phyloP scores from a whole-genome alignment of 2,329 filamentous ascomycete genomes.

The Xylariaceae sp. region DNA sequence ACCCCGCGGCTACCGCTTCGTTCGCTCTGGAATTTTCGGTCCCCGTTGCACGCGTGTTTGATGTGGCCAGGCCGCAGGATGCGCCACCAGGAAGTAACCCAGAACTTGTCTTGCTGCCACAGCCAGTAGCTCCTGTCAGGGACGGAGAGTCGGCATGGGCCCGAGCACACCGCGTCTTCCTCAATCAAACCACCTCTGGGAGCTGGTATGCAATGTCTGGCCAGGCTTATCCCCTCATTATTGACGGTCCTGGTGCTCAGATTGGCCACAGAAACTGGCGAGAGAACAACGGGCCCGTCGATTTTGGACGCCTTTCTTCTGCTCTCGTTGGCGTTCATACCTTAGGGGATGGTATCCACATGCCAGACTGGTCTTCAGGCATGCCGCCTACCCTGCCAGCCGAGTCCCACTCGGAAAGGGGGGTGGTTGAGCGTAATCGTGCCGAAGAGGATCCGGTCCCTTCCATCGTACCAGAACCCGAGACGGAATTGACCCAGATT shows the following conservation, averaged over 20 bases:
- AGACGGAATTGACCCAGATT: conserved; percentile 37
- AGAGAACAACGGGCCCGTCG: conserved; percentile 34
- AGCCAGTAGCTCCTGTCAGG: conserved; percentile 62
- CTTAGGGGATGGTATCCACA: conserved; percentile 41
- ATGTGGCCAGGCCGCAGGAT: conserved; percentile 70
- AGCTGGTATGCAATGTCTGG: conserved; percentile 95
- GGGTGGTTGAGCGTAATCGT: conserved; percentile 14
- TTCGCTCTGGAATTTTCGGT: conserved; percentile 67
- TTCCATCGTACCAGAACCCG: conserved; percentile 22
- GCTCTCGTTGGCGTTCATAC: conserved; percentile 68
- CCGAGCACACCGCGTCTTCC: conserved; percentile 64
- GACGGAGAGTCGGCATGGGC: conserved; percentile 46
- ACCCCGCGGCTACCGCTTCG: conserved; percentile 51
- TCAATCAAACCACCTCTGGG: conserved; percentile 81
- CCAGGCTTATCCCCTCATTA: conserved; percentile 75
- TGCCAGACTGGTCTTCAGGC: conserved; percentile 33
- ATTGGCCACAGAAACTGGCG: conserved; percentile 44
- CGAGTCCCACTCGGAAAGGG: conserved; percentile 18
- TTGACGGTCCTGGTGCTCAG: conserved; percentile 53
- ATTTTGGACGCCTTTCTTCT: conserved; percentile 48
- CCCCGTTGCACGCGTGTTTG: conserved; percentile 83
- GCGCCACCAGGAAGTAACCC: conserved; percentile 59
- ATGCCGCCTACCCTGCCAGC: conserved; percentile 33
- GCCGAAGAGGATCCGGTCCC: conserved; percentile 34
- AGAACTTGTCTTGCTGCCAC: conserved; percentile 77